Evolutionary conservation across 108 stramenopile species (phyloP), one percentile per base, ranked within the genome.

Genomic region (Aurantiochytrium sp.): DNA sequence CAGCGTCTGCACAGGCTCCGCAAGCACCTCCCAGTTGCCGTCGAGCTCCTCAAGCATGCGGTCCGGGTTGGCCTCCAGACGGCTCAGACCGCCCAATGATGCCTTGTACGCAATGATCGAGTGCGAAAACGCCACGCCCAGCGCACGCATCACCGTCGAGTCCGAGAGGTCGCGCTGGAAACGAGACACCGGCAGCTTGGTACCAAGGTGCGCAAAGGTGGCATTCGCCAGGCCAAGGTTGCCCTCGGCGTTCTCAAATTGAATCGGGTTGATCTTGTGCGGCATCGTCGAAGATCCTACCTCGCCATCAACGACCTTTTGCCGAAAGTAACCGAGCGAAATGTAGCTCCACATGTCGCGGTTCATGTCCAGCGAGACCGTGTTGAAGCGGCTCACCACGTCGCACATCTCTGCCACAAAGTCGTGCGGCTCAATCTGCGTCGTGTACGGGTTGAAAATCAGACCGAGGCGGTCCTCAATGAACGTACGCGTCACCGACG

Each of bases 351-450:
- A 90, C 69, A 71, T 58, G 88, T 90, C 90, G 12, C 88, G 55
- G 69, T 88, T 53, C 28, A 90, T 55, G 58, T 90, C 88, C 23
- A 90, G 71, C 10, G 87, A 18, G 8, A 88, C 88, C 19, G 57
- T 72, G 88, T 90, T 88, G 58, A 53, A 69, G 19, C 90, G 44
- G 44, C 42, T 72, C 21, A 53, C 14, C 44, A 72, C 88, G 58
- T 90, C 29, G 88, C 88, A 88, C 44, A 88, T 59, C 8, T 88
- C 90, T 5, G 90, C 90, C 10, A 88, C 5, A 16, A 5, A 88
- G 58, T 90, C 90, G 90, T 90, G 88, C 44, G 88, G 64, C 72
- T 90, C 90, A 58, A 90, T 90, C 69, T 90, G 90, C 43, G 90
- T 90, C 44, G 90, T 88, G 90, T 88, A 88, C 42, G 53, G 57